These are phyloP conservation scores for Paraconiothyrium sp. DNA, from an alignment of 2,329 filamentous ascomycete species.

Conservation along the genomic window DNA sequence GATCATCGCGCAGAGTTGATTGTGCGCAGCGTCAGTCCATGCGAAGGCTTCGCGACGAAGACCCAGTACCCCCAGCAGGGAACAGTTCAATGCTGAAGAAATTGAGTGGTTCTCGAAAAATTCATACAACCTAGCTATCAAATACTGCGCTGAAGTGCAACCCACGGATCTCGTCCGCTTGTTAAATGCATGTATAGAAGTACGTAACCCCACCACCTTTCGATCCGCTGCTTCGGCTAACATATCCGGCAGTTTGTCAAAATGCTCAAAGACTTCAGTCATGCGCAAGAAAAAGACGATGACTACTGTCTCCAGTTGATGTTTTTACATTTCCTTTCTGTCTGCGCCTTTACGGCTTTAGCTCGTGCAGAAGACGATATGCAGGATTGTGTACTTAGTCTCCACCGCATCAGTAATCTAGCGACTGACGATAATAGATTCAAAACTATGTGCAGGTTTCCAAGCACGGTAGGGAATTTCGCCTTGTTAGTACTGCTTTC, in stretches of 20 bases:
- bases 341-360: conserved; percentile 57
- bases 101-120: conserved; percentile 87
- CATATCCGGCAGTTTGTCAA: conserved; percentile 51
- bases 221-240: conserved; percentile 11
- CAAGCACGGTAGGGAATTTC: conserved; percentile 69
- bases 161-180: conserved; percentile 66
- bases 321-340: conserved; percentile 75
- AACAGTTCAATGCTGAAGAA: conserved; percentile 68
- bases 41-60: conserved; percentile 55
- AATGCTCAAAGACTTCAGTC: conserved; percentile 40
- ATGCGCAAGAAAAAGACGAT: conserved; percentile 35
- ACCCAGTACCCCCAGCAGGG: conserved; percentile 53
- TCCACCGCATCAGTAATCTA: conserved; percentile 19
- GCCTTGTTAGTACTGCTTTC: conserved; percentile 54
- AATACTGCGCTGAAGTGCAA: conserved; percentile 67
- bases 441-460: conserved; percentile 71
- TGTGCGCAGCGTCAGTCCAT: conserved; percentile 54
- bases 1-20: conserved; percentile 47
- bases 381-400: conserved; percentile 49
- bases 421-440: conserved; percentile 56
- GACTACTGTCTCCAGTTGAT: conserved; percentile 69
- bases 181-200: conserved; percentile 55
- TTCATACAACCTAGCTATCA: conserved; percentile 79
- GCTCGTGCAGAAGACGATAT: conserved; percentile 57
- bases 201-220: conserved; percentile 24